A percentile compares a stretch with the other conserved stretches of the same genome.
Evolutionary conservation across 495 filamentous ascomycete genomes (phyloP).

Genomic region (Daldinia loculata): DNA sequence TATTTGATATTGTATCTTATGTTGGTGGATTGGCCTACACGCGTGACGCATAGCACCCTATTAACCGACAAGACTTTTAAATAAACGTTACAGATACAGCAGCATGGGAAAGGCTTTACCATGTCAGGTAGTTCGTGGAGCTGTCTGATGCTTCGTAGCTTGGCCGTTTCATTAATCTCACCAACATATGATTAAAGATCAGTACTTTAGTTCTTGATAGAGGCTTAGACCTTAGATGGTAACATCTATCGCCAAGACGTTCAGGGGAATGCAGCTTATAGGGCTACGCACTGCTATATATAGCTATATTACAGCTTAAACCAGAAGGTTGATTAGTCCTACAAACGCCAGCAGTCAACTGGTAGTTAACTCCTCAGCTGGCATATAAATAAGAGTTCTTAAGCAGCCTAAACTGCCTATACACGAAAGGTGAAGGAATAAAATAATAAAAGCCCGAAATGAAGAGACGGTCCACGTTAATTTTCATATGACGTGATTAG

Average conservation of each 20-base stretch:
- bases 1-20: background rate
- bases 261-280: background rate
- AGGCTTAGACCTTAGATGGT: background rate
- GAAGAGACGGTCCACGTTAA: no score
- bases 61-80: background rate
- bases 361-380: background rate
- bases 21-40: background rate
- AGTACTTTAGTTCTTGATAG: background rate
- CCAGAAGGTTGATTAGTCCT: background rate
- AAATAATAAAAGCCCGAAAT: no score
- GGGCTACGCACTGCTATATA: background rate
- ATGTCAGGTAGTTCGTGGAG: background rate
- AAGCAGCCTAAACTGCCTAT: no score
- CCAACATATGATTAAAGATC: background rate
- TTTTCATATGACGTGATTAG: no score
- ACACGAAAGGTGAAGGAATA: no score
- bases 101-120: background rate
- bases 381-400: background rate
- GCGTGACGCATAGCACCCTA: background rate
- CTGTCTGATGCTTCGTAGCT: background rate
- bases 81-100: background rate
- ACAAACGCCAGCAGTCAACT: background rate
- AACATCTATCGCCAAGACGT: background rate
- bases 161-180: background rate
- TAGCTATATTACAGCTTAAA: background rate